These are phyloP conservation scores for Coemansia sp. DNA, from an alignment of 192 early-diverging fungal species.

Conservation along the genomic window DNA sequence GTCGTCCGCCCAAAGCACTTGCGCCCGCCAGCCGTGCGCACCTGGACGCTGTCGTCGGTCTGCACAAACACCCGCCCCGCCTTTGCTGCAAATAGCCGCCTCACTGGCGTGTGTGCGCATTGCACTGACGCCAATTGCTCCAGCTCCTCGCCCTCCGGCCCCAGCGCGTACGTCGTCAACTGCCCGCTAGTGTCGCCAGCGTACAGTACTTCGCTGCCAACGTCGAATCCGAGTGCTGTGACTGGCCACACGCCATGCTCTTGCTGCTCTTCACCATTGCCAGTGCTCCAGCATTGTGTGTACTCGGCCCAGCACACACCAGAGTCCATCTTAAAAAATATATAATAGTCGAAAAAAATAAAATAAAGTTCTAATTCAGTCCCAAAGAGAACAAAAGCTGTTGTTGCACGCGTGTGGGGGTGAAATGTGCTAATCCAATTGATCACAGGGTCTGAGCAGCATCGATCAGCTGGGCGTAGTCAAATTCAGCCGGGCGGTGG, in stretches of 20 bases:
- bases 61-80: constrained; percentile 59
- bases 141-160: constrained; percentile 38
- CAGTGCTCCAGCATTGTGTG: constrained; percentile 31
- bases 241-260: constrained; percentile 13
- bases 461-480: constrained; percentile 63
- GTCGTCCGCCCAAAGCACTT: constrained; percentile 43
- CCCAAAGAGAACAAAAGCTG: background rate
- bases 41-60: constrained; percentile 60
- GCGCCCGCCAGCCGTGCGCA: constrained; percentile 58
- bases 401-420: background rate
- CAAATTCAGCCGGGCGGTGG: constrained; percentile 71
- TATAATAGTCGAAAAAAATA: background rate
- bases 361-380: background rate
- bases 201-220: constrained; percentile 82
- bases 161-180: constrained; percentile 62
- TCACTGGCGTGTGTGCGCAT: constrained; percentile 64
- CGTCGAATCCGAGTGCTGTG: constrained; percentile 53
- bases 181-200: constrained; percentile 80
- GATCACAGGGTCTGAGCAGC: constrained; percentile 49
- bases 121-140: constrained; percentile 72
- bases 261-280: background rate
- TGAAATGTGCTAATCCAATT: background rate
- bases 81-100: constrained; percentile 63
- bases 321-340: constrained; percentile 6
- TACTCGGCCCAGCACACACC: constrained; percentile 31